phyloP scores from a whole-genome alignment of 768 basidiomycete species.

The Trichaptum fuscoviolaceum region DNA sequence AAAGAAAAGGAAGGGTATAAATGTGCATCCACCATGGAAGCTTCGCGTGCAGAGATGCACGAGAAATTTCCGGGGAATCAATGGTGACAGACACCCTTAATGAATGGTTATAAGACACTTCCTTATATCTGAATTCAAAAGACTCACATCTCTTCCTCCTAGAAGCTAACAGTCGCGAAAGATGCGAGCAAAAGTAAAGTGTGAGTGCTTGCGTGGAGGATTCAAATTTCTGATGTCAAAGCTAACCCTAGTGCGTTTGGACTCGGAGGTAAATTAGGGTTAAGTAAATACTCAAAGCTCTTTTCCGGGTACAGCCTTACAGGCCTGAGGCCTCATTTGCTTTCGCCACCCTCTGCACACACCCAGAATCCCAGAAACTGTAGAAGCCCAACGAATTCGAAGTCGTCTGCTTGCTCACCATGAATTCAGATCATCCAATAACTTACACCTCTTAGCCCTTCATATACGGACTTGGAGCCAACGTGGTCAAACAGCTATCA shows the following conservation, averaged over 20 bases:
- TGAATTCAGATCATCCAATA: too few species aligned
- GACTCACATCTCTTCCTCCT: not conserved
- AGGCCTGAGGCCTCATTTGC: too few species aligned
- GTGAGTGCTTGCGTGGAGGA: not conserved
- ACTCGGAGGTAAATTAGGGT: not conserved
- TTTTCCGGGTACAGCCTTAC: too few species aligned
- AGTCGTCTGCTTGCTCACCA: too few species aligned
- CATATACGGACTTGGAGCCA: too few species aligned
- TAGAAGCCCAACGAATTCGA: too few species aligned
- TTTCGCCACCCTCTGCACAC: too few species aligned
- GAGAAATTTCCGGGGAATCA: conserved; percentile 60
- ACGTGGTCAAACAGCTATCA: too few species aligned
- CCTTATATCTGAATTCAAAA: too few species aligned
- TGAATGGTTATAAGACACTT: not conserved
- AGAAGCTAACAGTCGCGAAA: not conserved
- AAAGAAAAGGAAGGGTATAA: conserved; percentile 74
- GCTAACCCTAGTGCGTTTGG: not conserved
- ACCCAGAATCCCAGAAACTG: too few species aligned
- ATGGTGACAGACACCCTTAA: conserved; percentile 44
- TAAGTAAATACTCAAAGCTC: not conserved
- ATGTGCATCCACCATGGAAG: conserved; percentile 68
- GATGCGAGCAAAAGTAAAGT: not conserved
- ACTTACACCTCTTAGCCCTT: too few species aligned
- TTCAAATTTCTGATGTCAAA: not conserved
- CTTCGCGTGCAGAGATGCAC: conserved; percentile 59